Base-by-base conservation (phyloP, 495 filamentous ascomycete species). In the Articulospora tetracladia region DNA sequence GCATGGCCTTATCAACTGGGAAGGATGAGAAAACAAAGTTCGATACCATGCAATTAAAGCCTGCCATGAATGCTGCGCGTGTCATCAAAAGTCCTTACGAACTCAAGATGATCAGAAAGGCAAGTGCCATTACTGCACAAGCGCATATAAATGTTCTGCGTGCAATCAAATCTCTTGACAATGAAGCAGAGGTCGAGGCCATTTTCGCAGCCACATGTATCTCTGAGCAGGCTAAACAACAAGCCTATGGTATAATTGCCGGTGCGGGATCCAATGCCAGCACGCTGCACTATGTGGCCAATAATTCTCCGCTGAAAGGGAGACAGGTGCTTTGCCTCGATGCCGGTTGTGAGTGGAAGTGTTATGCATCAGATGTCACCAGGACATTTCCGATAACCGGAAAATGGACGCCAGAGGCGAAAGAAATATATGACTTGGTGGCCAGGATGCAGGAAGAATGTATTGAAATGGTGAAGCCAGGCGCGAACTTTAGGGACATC, bases 291-390 rank as follows among this genome's bases (percentile, higher is more conserved):
- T 98, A 98, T 70, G 76, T 81, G 7, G 79, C 78, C 25, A 98
- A 98, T 69, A 76, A 94, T 66, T 79, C 88, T 61, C 73, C 84
- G 4, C 78, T 97, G 34, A 67, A 74, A 3, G 83, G 83, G 1
- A 77, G 81, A 53, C 86, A 92, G 68, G 75, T 93, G 19, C 77
- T 96, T 25, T 86, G 90, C 59, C 76, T 97, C 8, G 93, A 98
- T 69, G 93, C 92, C 1, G 92, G 90, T 6, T 83, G 84, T 32
- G 93, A 97, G 69, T 95, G 83, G 81, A 73, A 86, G 13, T 91
- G 89, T 70, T 98, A 98, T 68, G 91, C 91, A n/a, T 86, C 84
- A 53, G 93, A 97, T 64, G 82, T 98, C 34, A 98, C 93, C 0
- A 82, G 93, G 4, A 96, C 93, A 1, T 85, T 96, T 65, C 93